Evolutionary conservation across 345 rosid species (phyloP).

Genomic region (Anastatica hierochuntica): DNA sequence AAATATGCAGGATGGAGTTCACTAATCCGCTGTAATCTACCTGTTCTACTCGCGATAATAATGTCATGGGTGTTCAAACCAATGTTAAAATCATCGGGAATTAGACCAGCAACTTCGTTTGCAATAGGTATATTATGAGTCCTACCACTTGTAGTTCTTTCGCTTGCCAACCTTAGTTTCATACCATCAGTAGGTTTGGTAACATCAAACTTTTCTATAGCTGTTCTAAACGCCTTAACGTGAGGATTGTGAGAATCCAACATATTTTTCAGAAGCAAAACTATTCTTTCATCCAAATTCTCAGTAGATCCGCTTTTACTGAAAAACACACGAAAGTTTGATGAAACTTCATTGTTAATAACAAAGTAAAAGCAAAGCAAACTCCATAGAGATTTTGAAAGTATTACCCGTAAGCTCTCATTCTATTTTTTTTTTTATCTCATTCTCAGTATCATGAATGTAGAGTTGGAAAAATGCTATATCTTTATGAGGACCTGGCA

Average conservation of each 20-base stretch:
- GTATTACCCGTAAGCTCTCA: neutral
- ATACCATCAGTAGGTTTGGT: neutral
- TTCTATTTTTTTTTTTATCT: neutral
- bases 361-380: no score
- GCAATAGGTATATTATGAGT: neutral
- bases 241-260: neutral
- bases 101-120: neutral
- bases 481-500: neutral
- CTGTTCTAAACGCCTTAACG: neutral
- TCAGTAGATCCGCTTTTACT: neutral
- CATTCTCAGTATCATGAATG: neutral
- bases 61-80: neutral
- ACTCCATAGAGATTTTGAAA: neutral
- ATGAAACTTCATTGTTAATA: no score
- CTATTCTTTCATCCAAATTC: neutral
- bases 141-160: neutral
- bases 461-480: neutral
- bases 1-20: neutral
- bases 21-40: neutral
- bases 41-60: neutral
- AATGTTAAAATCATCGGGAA: neutral
- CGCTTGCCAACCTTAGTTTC: neutral
- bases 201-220: neutral
- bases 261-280: neutral
- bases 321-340: no score